phyloP scores from a whole-genome alignment of 2,329 filamentous ascomycete species.

The Alternaria tenuissima region DNA sequence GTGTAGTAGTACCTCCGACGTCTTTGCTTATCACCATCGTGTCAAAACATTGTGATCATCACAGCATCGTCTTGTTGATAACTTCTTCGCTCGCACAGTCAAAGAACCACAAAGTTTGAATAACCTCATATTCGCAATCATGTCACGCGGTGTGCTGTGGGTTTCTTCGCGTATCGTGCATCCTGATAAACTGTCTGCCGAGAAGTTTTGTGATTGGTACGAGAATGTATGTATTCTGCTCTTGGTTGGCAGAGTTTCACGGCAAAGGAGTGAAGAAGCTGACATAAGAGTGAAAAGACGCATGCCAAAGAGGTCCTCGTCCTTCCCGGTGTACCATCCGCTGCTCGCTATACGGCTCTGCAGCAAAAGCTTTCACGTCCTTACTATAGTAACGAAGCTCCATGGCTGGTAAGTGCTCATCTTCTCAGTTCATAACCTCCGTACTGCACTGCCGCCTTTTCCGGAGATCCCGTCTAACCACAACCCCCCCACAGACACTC shows the following conservation, averaged over 20 bases:
- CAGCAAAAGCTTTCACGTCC: slow-evolving; percentile 11
- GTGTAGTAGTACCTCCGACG: neutral
- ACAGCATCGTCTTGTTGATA: neutral
- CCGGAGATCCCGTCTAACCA: neutral
- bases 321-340: slow-evolving; percentile 34
- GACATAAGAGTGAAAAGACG: slow-evolving; percentile 1
- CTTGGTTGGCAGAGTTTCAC: neutral
- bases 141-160: slow-evolving; percentile 40
- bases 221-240: slow-evolving; percentile 27
- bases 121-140: slow-evolving; percentile 4
- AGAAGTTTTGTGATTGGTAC: slow-evolving; percentile 40
- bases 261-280: neutral
- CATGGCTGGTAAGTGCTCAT: slow-evolving; percentile 28
- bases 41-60: neutral
- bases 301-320: slow-evolving; percentile 33
- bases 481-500: slow-evolving; percentile 17
- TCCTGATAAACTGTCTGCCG: slow-evolving; percentile 9
- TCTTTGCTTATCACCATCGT: neutral
- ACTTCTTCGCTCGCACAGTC: neutral
- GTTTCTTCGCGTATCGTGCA: slow-evolving; percentile 31
- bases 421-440: neutral
- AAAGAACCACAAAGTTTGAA: neutral
- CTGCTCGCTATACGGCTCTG: slow-evolving; percentile 34
- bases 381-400: slow-evolving; percentile 17
- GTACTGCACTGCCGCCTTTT: neutral